phyloP scores from a whole-genome alignment of 2,329 filamentous ascomycete species.

The Sporothrix schenckii region DNA sequence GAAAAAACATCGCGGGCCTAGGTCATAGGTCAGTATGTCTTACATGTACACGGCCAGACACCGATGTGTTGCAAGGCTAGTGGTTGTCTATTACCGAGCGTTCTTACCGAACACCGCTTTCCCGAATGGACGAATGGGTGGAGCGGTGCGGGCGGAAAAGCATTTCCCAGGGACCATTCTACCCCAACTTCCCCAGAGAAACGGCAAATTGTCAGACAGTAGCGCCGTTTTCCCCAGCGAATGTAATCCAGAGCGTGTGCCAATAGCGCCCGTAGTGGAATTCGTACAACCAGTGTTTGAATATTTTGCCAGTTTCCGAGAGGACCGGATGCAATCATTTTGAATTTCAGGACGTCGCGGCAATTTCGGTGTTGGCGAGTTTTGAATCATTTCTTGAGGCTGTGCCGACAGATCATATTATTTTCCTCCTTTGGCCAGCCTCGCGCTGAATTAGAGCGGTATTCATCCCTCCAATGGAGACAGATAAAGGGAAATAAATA shows the following conservation, averaged over 20 bases:
- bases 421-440: neutral
- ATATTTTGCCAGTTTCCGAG: neutral
- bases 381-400: neutral
- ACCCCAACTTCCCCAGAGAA: conserved; percentile 22
- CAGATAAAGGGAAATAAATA: neutral
- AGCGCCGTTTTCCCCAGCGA: neutral
- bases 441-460: neutral
- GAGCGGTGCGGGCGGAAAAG: conserved; percentile 15
- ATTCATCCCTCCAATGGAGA: neutral
- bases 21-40: neutral
- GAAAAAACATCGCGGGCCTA: neutral
- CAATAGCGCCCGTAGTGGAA: neutral
- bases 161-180: neutral
- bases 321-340: neutral
- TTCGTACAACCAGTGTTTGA: neutral
- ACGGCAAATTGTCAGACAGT: neutral
- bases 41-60: too few species aligned
- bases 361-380: neutral
- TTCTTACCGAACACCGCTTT: conserved; percentile 20
- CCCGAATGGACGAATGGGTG: neutral
- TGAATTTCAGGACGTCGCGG: conserved; percentile 6
- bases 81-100: conserved; percentile 20
- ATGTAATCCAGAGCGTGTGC: neutral
- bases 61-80: neutral
- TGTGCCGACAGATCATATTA: too few species aligned